Percentiles rank a stretch among this genome's conserved stretches.
Evolutionary conservation across 2,329 filamentous ascomycete genomes (phyloP).

Genomic region (Apiospora koreana): DNA sequence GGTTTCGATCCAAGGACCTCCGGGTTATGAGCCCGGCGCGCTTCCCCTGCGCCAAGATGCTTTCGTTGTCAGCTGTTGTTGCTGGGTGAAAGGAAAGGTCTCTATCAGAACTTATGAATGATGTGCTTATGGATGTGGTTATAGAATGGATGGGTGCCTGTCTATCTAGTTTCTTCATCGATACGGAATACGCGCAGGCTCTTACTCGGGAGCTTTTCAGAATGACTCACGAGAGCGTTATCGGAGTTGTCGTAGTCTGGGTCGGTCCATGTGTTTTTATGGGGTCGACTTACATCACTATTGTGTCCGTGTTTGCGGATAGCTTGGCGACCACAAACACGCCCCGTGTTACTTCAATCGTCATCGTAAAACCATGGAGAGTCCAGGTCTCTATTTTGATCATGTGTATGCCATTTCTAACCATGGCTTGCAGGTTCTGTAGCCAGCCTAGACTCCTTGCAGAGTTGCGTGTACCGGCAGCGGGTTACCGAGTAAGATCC

Average conservation of each 20-base stretch:
- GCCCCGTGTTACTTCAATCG: not conserved
- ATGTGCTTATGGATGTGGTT: not conserved
- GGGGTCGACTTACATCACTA: not conserved
- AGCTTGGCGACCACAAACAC: not conserved
- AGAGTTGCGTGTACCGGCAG: not conserved
- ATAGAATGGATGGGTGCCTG: not conserved
- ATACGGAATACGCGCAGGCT: not conserved
- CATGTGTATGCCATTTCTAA: not conserved
- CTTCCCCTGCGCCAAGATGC: conserved; percentile 29
- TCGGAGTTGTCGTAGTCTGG: not conserved
- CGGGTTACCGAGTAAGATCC: not conserved
- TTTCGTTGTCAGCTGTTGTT: conserved; percentile 6
- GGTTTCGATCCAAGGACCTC: conserved; percentile 32
- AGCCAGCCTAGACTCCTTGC: not conserved
- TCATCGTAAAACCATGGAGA: not conserved
- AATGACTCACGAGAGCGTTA: not conserved
- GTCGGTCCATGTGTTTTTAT: not conserved
- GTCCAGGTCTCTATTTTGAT: not conserved
- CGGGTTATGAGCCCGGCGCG: conserved; percentile 35
- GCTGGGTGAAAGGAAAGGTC: not conserved
- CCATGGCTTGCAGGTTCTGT: not conserved
- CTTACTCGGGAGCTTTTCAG: not conserved
- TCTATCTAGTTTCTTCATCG: not conserved
- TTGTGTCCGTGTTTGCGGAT: not conserved
- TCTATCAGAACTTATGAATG: too few relatives aligned